Conservation (phyloP, 768 basidiomycete genomes). For the Mycena pura region DNA sequence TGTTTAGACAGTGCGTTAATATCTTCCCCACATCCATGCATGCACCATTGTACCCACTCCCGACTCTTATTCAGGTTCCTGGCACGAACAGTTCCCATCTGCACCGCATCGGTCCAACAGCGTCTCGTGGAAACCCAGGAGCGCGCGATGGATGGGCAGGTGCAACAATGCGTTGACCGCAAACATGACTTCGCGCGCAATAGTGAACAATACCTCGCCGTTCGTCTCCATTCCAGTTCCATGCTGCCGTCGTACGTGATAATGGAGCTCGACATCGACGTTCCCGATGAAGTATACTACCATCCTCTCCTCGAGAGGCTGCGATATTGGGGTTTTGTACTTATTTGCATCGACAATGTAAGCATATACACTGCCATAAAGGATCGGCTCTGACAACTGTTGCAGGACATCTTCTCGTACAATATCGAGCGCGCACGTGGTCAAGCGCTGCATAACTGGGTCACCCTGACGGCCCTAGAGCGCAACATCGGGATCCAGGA, state of each 20-base stretch:
- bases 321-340: background rate
- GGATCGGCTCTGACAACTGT: background rate
- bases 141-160: background rate
- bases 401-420: background rate
- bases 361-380: background rate
- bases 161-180: background rate
- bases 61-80: background rate
- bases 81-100: background rate
- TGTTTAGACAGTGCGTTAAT: background rate
- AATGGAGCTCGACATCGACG: background rate
- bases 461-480: background rate
- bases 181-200: background rate
- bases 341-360: constrained; percentile 1
- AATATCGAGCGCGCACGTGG: background rate
- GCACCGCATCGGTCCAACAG: background rate
- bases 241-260: background rate
- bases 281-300: background rate
- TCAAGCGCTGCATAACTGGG: background rate
- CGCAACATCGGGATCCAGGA: background rate
- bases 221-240: background rate
- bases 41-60: too few species aligned
- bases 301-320: background rate
- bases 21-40: background rate
- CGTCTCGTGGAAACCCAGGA: background rate
- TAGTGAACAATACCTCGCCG: background rate